Evolutionary conservation across 139 green algal species (phyloP).

Genomic region (Volvox africanus): DNA sequence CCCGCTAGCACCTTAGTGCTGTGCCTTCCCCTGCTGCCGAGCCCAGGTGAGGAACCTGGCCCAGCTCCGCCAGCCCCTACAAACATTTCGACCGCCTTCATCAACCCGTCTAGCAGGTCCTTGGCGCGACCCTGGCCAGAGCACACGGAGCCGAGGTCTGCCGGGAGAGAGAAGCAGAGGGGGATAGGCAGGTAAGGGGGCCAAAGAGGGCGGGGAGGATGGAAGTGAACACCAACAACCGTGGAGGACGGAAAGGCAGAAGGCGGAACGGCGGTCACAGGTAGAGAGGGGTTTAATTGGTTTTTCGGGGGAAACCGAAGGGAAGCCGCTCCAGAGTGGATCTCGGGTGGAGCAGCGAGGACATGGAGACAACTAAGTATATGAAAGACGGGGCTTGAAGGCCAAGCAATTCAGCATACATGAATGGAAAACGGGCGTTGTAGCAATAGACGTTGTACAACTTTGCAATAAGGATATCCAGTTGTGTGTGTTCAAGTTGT

Average conservation of each 20-base stretch:
- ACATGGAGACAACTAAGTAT: no score
- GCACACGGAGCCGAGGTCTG: neutral
- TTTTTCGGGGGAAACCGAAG: neutral
- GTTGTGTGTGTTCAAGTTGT: no score
- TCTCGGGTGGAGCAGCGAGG: no score
- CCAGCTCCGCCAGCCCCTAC: neutral
- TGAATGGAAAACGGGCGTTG: no score
- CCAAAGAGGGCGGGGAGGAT: neutral
- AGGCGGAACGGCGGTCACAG: neutral
- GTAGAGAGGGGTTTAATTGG: neutral
- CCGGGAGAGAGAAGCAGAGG: neutral
- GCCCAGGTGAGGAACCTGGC: neutral
- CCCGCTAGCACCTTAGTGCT: neutral
- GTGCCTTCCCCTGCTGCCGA: neutral
- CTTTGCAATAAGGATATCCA: no score
- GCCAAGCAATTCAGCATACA: no score
- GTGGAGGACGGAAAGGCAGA: neutral
- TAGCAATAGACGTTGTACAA: no score
- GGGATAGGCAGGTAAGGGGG: neutral
- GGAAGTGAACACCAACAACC: neutral
- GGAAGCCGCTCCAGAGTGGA: no score
- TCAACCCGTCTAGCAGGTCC: slow-evolving; percentile 24
- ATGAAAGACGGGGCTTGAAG: no score
- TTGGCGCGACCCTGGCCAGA: neutral
- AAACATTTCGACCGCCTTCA: slow-evolving; percentile 28